Conservation (phyloP, 208 protist species). For the Crithidia expoeki region DNA sequence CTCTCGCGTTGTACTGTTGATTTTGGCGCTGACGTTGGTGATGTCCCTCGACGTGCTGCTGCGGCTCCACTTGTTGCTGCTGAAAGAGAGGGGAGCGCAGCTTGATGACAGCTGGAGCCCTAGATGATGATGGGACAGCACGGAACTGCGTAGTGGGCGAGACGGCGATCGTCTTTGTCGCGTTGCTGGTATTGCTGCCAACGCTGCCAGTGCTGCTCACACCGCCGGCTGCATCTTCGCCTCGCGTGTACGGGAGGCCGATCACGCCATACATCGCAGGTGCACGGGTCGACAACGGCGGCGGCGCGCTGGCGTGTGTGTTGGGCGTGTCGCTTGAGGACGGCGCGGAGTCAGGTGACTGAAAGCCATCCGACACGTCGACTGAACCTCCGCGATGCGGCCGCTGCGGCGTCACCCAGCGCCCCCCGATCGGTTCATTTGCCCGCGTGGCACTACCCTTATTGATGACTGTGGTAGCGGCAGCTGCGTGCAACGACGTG, state of each 20-base stretch:
- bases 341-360: slow-evolving; percentile 15
- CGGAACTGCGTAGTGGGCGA: slow-evolving; percentile 1
- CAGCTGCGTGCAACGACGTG: background rate
- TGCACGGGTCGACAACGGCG: background rate
- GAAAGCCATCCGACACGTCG: slow-evolving; percentile 5
- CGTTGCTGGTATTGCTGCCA: background rate
- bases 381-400: background rate
- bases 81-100: background rate
- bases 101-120: slow-evolving; percentile 6
- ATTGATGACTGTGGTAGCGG: background rate
- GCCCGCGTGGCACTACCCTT: background rate
- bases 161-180: background rate
- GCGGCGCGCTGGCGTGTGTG: slow-evolving; percentile 7
- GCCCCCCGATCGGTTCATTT: background rate
- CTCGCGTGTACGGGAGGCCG: slow-evolving; percentile 22
- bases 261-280: slow-evolving; percentile 44
- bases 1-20: background rate
- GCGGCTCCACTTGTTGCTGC: background rate
- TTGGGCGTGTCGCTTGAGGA: slow-evolving; percentile 2
- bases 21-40: background rate
- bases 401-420: slow-evolving; percentile 13
- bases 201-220: background rate
- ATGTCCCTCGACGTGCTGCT: background rate
- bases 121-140: slow-evolving; percentile 6
- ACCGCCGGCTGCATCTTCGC: background rate